phyloP scores from a whole-genome alignment of 345 rosid species.

The Carallia pectinifolia region DNA sequence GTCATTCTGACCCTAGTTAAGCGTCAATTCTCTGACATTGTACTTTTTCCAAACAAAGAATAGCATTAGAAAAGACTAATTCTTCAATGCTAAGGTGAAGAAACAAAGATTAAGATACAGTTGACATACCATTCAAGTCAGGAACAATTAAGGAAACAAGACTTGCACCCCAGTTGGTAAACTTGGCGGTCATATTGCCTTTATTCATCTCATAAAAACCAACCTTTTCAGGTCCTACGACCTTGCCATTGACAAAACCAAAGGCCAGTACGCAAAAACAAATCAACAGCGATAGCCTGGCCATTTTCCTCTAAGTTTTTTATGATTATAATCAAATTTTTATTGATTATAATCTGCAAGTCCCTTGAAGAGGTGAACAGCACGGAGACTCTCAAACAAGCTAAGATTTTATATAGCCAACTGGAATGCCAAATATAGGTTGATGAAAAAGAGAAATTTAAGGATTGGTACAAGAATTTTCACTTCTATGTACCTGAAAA shows the following conservation, averaged over 20 bases:
- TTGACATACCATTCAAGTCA: conserved; percentile 58
- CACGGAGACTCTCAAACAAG: too few species aligned
- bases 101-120: neutral
- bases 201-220: conserved; percentile 64
- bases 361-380: too few species aligned
- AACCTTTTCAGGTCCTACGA: conserved; percentile 5
- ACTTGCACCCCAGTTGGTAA: conserved; percentile 85
- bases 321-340: neutral
- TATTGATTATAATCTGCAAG: neutral
- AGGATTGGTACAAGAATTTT: too few species aligned
- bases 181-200: conserved; percentile 55
- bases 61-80: too few species aligned
- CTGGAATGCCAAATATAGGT: too few species aligned
- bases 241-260: neutral
- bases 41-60: too few species aligned
- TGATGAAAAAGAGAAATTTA: too few species aligned
- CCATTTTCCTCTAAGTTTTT: neutral
- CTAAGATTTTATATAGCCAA: too few species aligned
- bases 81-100: too few species aligned
- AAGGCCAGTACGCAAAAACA: neutral
- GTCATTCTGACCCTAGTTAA: too few species aligned
- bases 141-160: conserved; percentile 61
- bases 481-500: too few species aligned
- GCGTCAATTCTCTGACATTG: too few species aligned
- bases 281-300: neutral